These are phyloP conservation scores for Erigeron canadensis DNA, from an alignment of 129 eudicot genomes.

Conservation along the genomic window DNA sequence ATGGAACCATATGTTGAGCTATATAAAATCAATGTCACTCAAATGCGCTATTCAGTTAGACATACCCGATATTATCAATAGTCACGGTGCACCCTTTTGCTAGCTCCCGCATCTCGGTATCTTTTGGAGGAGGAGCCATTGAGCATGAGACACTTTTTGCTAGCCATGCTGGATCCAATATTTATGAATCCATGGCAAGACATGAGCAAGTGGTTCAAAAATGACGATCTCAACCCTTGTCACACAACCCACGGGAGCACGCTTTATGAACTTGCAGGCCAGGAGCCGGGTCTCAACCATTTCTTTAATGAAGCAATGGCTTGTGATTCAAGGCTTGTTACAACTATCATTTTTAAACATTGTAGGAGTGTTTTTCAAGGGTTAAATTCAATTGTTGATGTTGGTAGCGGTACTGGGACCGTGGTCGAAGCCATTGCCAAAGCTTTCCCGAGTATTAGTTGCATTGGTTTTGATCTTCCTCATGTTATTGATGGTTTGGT, in stretches of 20 bases:
- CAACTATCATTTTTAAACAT: conserved; percentile 18
- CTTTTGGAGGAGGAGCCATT: conserved; percentile 33
- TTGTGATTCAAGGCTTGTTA: conserved; percentile 27
- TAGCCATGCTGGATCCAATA: conserved; percentile 19
- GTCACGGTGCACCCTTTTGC: conserved; percentile 42
- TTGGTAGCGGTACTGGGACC: background rate
- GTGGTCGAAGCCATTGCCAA: too few relatives aligned
- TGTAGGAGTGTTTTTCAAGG: conserved; percentile 10
- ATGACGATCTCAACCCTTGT: conserved; percentile 5
- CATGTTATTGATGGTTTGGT: too few relatives aligned
- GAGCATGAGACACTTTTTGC: conserved; percentile 26
- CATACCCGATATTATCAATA: conserved; percentile 49
- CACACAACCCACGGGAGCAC: conserved; percentile 3
- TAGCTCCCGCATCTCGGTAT: conserved; percentile 41
- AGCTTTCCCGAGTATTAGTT: too few relatives aligned
- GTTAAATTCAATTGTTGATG: conserved; percentile 39
- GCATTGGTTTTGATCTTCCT: too few relatives aligned
- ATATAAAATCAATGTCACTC: conserved; percentile 52
- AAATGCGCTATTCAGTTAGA: conserved; percentile 54
- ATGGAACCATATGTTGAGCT: conserved; percentile 48
- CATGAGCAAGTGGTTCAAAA: conserved; percentile 28
- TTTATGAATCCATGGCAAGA: conserved; percentile 23
- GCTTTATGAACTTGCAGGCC: background rate
- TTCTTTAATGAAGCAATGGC: conserved; percentile 27
- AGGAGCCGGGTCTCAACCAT: conserved; percentile 12